Conservation (phyloP, 192 early-diverging fungal genomes). For the Coemansia sp. region DNA sequence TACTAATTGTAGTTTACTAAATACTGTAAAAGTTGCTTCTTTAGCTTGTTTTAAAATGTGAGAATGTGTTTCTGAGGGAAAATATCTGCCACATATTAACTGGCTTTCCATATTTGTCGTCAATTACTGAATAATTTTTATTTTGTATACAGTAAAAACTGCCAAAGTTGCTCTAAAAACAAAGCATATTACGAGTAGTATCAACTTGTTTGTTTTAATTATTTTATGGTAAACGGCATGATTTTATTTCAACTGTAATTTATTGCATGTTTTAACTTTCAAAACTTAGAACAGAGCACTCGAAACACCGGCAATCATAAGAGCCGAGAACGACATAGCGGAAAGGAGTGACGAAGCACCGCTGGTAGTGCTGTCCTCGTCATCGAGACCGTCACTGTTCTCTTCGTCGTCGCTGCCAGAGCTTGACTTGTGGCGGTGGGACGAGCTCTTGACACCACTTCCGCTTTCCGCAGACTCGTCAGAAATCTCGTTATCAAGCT, state of each 20-base stretch:
- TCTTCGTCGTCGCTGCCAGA: neutral
- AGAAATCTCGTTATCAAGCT: neutral
- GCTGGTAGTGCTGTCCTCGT: conserved; percentile 9
- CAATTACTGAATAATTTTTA: too few relatives aligned
- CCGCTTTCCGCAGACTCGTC: conserved; percentile 3
- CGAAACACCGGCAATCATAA: conserved; percentile 15
- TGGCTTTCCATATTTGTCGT: too few relatives aligned
- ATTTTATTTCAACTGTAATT: neutral
- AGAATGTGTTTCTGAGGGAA: too few relatives aligned
- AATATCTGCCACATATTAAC: too few relatives aligned
- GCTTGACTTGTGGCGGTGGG: neutral
- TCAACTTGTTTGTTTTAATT: neutral
- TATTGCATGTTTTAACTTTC: too few relatives aligned
- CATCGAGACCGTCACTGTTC: neutral
- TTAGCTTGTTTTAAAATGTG: too few relatives aligned
- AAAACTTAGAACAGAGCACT: conserved; percentile 12
- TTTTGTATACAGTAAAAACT: too few relatives aligned
- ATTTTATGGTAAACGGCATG: neutral
- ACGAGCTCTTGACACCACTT: neutral
- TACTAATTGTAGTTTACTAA: too few relatives aligned
- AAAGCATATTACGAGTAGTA: too few relatives aligned
- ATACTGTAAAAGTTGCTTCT: too few relatives aligned
- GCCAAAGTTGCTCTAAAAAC: too few relatives aligned
- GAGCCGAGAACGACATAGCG: conserved; percentile 8
- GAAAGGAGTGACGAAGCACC: conserved; percentile 4